Base-by-base conservation (phyloP, 257 asterid genomes). In the Capsicum chinense region DNA sequence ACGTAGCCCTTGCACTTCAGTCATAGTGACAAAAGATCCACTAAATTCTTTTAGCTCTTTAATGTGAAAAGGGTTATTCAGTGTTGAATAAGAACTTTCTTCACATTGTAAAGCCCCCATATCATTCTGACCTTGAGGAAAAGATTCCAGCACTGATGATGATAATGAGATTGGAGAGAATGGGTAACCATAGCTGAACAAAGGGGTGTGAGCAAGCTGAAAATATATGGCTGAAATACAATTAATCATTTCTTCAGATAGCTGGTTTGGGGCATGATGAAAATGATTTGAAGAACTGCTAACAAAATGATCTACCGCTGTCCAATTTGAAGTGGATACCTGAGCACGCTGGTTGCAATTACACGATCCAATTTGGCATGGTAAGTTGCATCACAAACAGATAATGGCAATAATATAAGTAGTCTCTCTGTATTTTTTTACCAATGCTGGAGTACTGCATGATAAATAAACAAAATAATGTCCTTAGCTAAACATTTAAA, bases 191-290 rank as follows among this genome's bases (percentile, higher is more conserved):
- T 83, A 84, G 48, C 80, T 66, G 73, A 68, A 37, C 86, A 88
- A 81, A 21, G 94, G 97, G 76, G 97, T 91, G 66, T 92, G 93
- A 8, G 97, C 91, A 19, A 96, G 90, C 80, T 90, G 97, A 76
- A 83, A 88, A 83, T 91, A 95, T 80, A 96, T 86, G 56, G 94
- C 89, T 56, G 99, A 92, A 80, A 96, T 92, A 91, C 95, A 91
- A 83, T 92, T 96, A 81, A 95, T 89, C 97, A 96, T 96, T 92
- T 94, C 98, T 90, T 93, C 99, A 0, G 98, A 94, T 6, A 96
- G 88, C 83, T 86, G 83, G 78, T 93, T 95, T 26, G 97, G 97
- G 7, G 89, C 88, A 79, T 91, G 92, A 15, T 69, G 83, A 84
- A 85, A 85, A 58, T 64, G 87, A 80, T 87, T 87, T 15, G 87